Base-by-base conservation (phyloP, 2,329 filamentous ascomycete species). In the Stemphylium beticola region DNA sequence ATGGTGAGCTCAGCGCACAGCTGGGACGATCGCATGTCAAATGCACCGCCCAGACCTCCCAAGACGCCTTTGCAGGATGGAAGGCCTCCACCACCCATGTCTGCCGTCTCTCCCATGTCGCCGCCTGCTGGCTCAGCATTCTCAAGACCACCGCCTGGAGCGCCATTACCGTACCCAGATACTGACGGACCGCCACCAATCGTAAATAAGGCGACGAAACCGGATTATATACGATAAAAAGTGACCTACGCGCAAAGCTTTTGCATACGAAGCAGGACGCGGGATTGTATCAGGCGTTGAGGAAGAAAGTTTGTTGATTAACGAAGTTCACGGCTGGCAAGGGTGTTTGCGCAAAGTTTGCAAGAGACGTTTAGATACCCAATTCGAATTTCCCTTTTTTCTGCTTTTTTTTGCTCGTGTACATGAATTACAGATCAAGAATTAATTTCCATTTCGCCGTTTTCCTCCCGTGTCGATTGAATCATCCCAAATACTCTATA, bases 131-230 rank as follows among this genome's bases (percentile, higher is more conserved):
- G 67, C 1, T 61, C 58, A 1, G 45, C 58, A 2, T 64, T 71
- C 45, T 48, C 74, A 12, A 53, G 72, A 51, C 73, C 71, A 10
- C 73, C 73, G 8, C 66, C 65, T 4, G 72, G 72, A 4, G 65
- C 68, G 1, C 73, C 79, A 8, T 82, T 91, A 31, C 92, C 92
- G 0, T 97, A 97, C 73, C 93, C 93, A 0, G 77, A 91, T 42
- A 87, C 87, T 40, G 89, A 96, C 67, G 90, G 89, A 22, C 88
- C 89, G 24, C 93, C 93, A 15, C 93, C 93, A 3, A 81, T 85
- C 6, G 92, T 96, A 7, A 96, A 96, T 67, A 90, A 92, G 83
- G 87, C 89, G 39, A 86, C 88, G 64, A 97, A 97, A 74, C 93
- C 93, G 1, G 88, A 90, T 43, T 91, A 67, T 32, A 61, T 61